These are phyloP conservation scores for Corchorus capsularis DNA, from an alignment of 345 rosid genomes.

Conservation along the genomic window DNA sequence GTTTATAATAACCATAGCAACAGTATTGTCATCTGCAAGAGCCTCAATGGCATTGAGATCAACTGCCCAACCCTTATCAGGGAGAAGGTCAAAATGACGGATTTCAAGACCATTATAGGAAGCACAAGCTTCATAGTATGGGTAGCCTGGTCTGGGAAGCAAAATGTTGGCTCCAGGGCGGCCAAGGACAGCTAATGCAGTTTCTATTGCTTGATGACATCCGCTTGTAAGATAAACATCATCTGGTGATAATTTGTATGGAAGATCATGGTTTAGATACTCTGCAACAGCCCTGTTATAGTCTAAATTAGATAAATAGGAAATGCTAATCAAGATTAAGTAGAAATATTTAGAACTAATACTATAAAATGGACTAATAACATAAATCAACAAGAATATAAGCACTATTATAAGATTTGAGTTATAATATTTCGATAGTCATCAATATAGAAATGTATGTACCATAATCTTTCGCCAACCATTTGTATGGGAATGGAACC, in stretches of 20 bases:
- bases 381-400: too few relatives aligned
- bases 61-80: constrained; percentile 67
- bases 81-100: constrained; percentile 68
- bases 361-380: too few relatives aligned
- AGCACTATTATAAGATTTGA: too few relatives aligned
- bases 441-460: too few relatives aligned
- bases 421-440: too few relatives aligned
- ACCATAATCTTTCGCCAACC: too few relatives aligned
- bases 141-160: constrained; percentile 67
- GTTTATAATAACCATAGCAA: constrained; percentile 60
- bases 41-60: constrained; percentile 60
- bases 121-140: constrained; percentile 56
- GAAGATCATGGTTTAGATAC: constrained; percentile 53
- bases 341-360: not conserved
- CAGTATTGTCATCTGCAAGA: constrained; percentile 62
- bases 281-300: constrained; percentile 61
- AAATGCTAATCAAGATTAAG: not conserved
- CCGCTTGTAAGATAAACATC: constrained; percentile 58
- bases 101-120: constrained; percentile 43
- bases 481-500: too few relatives aligned
- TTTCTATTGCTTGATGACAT: constrained; percentile 64
- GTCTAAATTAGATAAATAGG: not conserved
- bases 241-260: constrained; percentile 53
- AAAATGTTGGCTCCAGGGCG: constrained; percentile 65
- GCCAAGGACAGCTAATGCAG: constrained; percentile 44